Evolutionary conservation across 1,284 basidiomycete species (phyloP), one percentile per base, ranked within the genome.

Genomic region (Prillingera fragicola): DNA sequence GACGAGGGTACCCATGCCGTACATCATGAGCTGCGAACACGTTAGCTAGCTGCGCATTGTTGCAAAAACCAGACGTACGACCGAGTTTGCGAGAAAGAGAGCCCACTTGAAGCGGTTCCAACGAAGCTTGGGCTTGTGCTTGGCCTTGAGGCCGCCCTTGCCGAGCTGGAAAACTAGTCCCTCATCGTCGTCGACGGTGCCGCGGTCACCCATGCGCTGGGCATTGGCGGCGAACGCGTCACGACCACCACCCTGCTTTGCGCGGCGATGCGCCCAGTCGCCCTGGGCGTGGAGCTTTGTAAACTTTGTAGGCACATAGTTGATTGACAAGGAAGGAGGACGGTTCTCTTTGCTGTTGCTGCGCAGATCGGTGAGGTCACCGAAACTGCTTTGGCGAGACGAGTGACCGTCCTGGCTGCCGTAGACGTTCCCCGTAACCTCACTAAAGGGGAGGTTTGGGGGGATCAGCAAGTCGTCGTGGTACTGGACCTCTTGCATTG

Each of bases 81-180:
- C 35, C 24, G 67, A 61, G 60, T 82, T 83, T 27, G 79, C 71
- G 24, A 73, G 29, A 56, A 83, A 80, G 33, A 84, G 62, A 9
- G 73, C 69, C 81, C 81, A 83, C 63, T 84, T 84, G 74, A 84
- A 84, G 54, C 71, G 73, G 58, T 79, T 84, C 82, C 82, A 84
- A 24, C 77, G 71, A 55, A 80, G 67, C 50, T 73, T 76, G 33
- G 71, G 69, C 53, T 72, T 74, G 43, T 72, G 62, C 52, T 69
- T 57, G 26, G 67, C 68, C 69, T 59, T 68, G 59, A 67, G 49
- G 5, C 61, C 66, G 23, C 62, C 70, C 38, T 73, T 70, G 25
- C 67, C 67, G 34, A 67, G 43, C 41, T 65, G 63, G 31, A 69
- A 65, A n/a, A 68, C 68, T 22, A 77, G 65, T 8, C 76, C 77